A percentile compares a stretch with the other conserved stretches of the same genome.
These are phyloP conservation scores for Laguncularia racemosa DNA, from an alignment of 345 rosid genomes.

Conservation along the genomic window DNA sequence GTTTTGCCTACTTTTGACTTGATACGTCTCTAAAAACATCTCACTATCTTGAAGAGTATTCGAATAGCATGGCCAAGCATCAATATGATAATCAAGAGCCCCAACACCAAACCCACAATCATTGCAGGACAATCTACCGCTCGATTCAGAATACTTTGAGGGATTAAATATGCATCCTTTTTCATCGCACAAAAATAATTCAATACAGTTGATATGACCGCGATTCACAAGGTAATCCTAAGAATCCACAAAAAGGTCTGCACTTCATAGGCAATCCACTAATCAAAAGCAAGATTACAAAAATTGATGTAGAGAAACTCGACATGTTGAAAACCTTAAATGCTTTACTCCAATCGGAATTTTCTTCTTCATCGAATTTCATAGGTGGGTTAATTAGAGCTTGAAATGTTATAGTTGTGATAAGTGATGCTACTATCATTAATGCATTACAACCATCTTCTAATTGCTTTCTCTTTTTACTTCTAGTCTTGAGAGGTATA, in stretches of 20 bases:
- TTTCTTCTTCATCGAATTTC: conserved; percentile 16
- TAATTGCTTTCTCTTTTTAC: no score
- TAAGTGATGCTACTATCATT: conserved; percentile 30
- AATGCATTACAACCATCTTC: conserved; percentile 11
- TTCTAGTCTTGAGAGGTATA: no score
- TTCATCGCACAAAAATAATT: conserved; percentile 8
- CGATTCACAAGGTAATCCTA: conserved; percentile 25
- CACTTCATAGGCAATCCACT: conserved; percentile 21
- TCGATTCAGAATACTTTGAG: no score
- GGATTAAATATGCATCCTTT: no score
- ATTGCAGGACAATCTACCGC: no score
- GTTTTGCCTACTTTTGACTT: no score
- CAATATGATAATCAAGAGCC: no score
- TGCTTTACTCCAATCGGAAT: background rate
- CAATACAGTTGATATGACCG: conserved; percentile 11
- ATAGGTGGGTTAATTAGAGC: conserved; percentile 19
- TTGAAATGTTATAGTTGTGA: conserved; percentile 26
- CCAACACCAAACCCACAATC: no score
- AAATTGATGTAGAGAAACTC: conserved; percentile 18
- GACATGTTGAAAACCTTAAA: background rate
- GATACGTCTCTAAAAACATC: no score
- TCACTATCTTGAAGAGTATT: no score
- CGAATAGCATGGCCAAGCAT: no score
- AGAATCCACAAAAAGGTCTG: conserved; percentile 20
- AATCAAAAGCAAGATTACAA: conserved; percentile 23